Percentiles rank a stretch among this genome's conserved stretches.
Conservation (phyloP, 2,329 filamentous ascomycete species). For the Penicillium sp. region DNA sequence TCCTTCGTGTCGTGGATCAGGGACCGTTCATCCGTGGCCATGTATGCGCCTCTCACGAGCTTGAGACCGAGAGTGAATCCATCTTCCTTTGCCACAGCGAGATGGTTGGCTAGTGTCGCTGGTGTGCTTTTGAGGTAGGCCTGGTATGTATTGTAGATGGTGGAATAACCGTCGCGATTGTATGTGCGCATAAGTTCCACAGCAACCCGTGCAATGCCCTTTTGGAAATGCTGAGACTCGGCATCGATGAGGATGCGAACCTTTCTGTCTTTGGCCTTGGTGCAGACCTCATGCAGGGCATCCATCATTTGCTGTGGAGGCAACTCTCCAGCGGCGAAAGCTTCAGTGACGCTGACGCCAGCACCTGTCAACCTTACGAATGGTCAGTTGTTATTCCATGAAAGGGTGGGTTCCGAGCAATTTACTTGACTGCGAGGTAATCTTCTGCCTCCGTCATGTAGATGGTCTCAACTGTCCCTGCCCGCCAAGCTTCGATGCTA, state of each 20-base stretch:
- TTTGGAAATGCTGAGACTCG: constrained; percentile 76
- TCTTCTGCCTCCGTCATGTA: constrained; percentile 50
- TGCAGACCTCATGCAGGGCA: constrained; percentile 73
- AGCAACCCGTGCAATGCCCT: constrained; percentile 78
- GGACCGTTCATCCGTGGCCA: constrained; percentile 67
- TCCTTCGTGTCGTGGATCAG: constrained; percentile 71
- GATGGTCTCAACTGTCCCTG: constrained; percentile 73
- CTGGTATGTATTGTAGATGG: constrained; percentile 80
- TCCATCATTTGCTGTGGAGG: constrained; percentile 65
- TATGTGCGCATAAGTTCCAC: constrained; percentile 73
- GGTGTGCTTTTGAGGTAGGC: constrained; percentile 69
- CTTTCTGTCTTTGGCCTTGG: constrained; percentile 54
- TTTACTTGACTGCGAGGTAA: constrained; percentile 63
- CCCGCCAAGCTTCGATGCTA: constrained; percentile 60
- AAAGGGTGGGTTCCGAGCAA: neutral
- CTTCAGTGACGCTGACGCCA: constrained; percentile 66
- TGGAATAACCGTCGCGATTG: constrained; percentile 64
- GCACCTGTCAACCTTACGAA: constrained; percentile 68
- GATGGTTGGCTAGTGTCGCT: constrained; percentile 57
- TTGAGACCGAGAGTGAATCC: constrained; percentile 71
- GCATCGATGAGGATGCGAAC: constrained; percentile 81
- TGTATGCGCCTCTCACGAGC: constrained; percentile 72
- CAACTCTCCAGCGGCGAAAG: constrained; percentile 61
- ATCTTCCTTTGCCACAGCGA: constrained; percentile 58
- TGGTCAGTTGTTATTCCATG: neutral